Base-by-base conservation (phyloP, 192 early-diverging fungal species). In the Dissophora ornata region DNA sequence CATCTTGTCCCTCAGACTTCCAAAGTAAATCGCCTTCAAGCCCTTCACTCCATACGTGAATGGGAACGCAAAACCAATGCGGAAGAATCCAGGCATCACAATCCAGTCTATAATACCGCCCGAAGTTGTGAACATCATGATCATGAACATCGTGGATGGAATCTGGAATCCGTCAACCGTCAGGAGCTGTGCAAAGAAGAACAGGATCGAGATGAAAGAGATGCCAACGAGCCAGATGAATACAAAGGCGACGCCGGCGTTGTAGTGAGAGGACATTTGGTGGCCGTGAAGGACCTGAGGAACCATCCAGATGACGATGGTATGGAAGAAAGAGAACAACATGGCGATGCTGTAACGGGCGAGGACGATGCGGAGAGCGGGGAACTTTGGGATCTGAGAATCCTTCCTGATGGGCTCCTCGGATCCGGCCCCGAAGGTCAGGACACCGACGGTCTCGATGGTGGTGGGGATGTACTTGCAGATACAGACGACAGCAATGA, bases 41-140 rank as follows among this genome's bases (percentile, higher is more conserved):
- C 73, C 73, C 0, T 52, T 49, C 5, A 67, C 65, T 4, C 40
- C 73, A 46, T 77, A 77, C 1, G 63, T 56, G 53, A 77, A 77
- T 8, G 73, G 73, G 73, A 77, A 77, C 6, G 44, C 54, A 10
- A 41, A 62, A 16, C 73, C 73, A 4, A 77, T 53, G 1, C 52
- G 73, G 73, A 77, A 77, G 59, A 77, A 77, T 11, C 73, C 73
- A 36, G 73, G 73, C 64, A 77, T 77, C 24, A 67, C n/a, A 10
- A 26, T 38, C 73, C 65, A 67, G 30, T 77, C 73, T 32, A 77
- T 38, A 15, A 77, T 62, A 50, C 73, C 73, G 11, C 58, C 58
- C 12, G 73, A 77, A 26, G 73, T 54, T 4, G 73, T 77, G 32
- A 77, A 62, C 73, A 77, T 77, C 21, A 77, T 52, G 45, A 77